phyloP scores from a whole-genome alignment of 768 basidiomycete species.

The Tricholoma bakamatsutake region DNA sequence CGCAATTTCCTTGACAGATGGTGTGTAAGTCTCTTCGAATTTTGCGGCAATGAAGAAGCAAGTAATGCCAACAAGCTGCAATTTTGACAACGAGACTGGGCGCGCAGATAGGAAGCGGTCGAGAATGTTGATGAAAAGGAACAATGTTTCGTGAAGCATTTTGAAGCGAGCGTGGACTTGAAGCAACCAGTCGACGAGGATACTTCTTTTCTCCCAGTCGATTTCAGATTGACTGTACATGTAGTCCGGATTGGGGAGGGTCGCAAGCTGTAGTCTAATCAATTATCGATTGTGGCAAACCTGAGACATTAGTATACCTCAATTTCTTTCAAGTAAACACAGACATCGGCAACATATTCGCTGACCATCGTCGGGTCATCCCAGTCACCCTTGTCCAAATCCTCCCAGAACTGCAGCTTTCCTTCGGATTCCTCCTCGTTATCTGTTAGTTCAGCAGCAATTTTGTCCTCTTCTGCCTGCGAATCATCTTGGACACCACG shows the following conservation, averaged over 20 bases:
- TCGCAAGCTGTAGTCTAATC: constrained; percentile 43
- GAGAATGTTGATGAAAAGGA: constrained; percentile 83
- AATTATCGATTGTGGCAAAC: constrained; percentile 3
- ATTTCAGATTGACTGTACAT: constrained; percentile 81
- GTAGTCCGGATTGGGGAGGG: constrained; percentile 78
- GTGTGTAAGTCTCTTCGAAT: constrained; percentile 89
- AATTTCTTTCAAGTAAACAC: constrained; percentile 74
- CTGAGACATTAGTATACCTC: constrained; percentile 50
- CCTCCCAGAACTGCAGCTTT: constrained; percentile 62
- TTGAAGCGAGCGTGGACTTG: constrained; percentile 86
- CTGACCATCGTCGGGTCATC: constrained; percentile 91
- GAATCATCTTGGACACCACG: constrained; percentile 29
- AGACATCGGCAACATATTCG: constrained; percentile 87
- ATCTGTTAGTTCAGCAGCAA: constrained; percentile 33
- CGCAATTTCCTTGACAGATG: constrained; percentile 76
- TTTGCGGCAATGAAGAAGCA: constrained; percentile 87
- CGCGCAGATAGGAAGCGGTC: constrained; percentile 69
- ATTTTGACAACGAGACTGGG: constrained; percentile 72
- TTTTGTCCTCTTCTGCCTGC: constrained; percentile 29
- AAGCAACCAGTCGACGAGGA: constrained; percentile 91
- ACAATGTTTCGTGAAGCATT: constrained; percentile 85
- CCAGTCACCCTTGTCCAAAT: constrained; percentile 82
- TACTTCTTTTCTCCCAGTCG: constrained; percentile 84
- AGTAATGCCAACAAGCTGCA: constrained; percentile 88
- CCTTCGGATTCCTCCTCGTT: constrained; percentile 26